These are phyloP conservation scores for Prunus mongolica DNA, from an alignment of 306 rosid genomes.

Conservation along the genomic window DNA sequence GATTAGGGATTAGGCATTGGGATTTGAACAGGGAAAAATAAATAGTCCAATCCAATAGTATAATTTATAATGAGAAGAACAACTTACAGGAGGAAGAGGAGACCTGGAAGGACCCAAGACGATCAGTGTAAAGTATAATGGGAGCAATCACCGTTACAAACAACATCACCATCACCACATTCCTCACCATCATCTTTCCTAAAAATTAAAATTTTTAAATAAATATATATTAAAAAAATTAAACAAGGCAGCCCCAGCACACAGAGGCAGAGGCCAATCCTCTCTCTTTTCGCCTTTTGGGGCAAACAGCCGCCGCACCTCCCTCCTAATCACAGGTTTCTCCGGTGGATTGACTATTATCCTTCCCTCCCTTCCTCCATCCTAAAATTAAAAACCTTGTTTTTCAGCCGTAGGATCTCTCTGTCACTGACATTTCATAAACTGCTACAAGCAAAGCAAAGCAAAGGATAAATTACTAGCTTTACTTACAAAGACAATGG, in stretches of 20 bases:
- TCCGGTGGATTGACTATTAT: not conserved
- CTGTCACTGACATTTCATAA: not conserved
- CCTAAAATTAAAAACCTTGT: not conserved
- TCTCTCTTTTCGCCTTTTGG: not conserved
- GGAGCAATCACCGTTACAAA: slow-evolving; percentile 85
- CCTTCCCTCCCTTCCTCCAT: not conserved
- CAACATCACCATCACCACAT: slow-evolving; percentile 62
- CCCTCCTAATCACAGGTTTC: not conserved
- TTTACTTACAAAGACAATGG: not conserved
- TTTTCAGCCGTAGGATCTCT: not conserved
- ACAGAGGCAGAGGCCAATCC: not conserved
- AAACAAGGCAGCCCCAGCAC: not conserved
- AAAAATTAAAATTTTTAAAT: not conserved
- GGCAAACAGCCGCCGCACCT: not conserved
- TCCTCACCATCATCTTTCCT: slow-evolving; percentile 58
- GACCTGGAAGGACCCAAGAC: slow-evolving; percentile 49
- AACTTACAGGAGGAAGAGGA: slow-evolving; percentile 56
- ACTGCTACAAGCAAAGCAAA: not conserved
- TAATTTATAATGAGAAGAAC: not conserved
- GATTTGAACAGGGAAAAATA: not conserved
- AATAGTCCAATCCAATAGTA: not conserved
- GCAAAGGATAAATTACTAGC: not conserved
- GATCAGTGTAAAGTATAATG: slow-evolving; percentile 79
- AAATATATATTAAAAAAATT: too few relatives aligned
- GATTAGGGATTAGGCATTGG: not conserved